Conservation (phyloP, 495 filamentous ascomycete genomes). For the Terfezia boudieri region DNA sequence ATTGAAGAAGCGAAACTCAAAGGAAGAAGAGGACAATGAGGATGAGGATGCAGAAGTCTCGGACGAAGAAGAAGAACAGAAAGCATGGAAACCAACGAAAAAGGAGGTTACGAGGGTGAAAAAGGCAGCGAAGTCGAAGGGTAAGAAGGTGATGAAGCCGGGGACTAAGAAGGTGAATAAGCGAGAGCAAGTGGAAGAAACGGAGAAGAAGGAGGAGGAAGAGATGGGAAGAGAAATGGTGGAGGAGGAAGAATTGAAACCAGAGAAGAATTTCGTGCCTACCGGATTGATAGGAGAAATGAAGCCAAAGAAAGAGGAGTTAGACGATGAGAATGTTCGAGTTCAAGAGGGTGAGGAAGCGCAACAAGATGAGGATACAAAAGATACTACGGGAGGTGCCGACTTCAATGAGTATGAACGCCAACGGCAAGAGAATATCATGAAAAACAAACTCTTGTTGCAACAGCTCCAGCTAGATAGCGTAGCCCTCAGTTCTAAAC, state of each 20-base stretch:
- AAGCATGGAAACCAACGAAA: neutral
- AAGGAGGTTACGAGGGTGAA: neutral
- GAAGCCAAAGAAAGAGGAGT: too few species aligned
- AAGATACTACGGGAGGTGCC: neutral
- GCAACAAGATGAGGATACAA: neutral
- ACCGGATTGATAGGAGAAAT: too few species aligned
- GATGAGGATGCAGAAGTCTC: neutral
- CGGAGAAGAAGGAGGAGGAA: neutral
- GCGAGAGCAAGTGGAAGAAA: neutral
- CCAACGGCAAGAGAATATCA: constrained; percentile 49
- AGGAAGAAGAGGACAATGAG: neutral
- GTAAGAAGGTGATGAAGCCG: neutral
- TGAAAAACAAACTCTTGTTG: constrained; percentile 47
- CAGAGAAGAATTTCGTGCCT: neutral
- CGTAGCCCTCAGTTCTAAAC: constrained; percentile 28
- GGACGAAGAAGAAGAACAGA: neutral
- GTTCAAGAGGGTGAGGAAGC: neutral
- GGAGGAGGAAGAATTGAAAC: neutral
- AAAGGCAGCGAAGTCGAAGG: neutral
- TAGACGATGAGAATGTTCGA: neutral
- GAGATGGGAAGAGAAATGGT: neutral
- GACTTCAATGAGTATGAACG: constrained; percentile 39
- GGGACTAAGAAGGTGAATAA: neutral
- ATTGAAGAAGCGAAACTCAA: too few species aligned
- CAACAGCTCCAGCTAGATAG: constrained; percentile 32